Evolutionary conservation across 106 monocot genomes (phyloP), one percentile per base, ranked within the genome.

Genomic region (Dioscorea dumetorum): DNA sequence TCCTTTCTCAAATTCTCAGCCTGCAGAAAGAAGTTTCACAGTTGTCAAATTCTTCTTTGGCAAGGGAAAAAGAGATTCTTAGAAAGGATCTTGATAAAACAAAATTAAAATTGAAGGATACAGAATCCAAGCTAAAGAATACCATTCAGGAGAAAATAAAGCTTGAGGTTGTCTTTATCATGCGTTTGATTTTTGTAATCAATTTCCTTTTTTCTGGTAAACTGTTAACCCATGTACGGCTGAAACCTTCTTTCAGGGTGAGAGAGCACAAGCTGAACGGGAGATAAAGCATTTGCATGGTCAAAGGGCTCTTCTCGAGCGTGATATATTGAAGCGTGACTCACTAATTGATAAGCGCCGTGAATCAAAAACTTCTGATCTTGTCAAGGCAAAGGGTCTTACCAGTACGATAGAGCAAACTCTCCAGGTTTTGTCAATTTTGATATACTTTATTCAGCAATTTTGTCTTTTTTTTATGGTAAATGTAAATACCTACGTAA

Each of bases 21-120:
- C 89, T 93, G 49, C 81, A 90, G 50, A 99, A 87, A 64, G 93
- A 99, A 83, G 58, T 83, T 10, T 76, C 75, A 50, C 63, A 33
- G 49, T 68, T 87, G 61, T 87, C 86, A 78, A 79, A 87, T 20
- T 87, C 84, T 71, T 74, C 79, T 22, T 73, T 93, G 57, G 50
- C 63, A 33, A 86, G 57, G 63, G 97, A 99, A 77, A 99, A 80
- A 57, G 97, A 99, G 68, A 66, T 72, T 63, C 33, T 93, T 13
- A 74, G 90, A 67, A 99, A 93, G 76, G 92, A 99, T 24, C 83
- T 93, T 66, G 93, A 93, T 11, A 92, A 79, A 78, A 73, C 78
- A 62, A 90, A 87, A 73, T 15, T 53, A 41, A 99, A 90, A 70
- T 67, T 93, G 58, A 99, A 90, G 77, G 99, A 99, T 58, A 80